Conservation (phyloP, 257 asterid species). For the Nicotiana sylvestris region DNA sequence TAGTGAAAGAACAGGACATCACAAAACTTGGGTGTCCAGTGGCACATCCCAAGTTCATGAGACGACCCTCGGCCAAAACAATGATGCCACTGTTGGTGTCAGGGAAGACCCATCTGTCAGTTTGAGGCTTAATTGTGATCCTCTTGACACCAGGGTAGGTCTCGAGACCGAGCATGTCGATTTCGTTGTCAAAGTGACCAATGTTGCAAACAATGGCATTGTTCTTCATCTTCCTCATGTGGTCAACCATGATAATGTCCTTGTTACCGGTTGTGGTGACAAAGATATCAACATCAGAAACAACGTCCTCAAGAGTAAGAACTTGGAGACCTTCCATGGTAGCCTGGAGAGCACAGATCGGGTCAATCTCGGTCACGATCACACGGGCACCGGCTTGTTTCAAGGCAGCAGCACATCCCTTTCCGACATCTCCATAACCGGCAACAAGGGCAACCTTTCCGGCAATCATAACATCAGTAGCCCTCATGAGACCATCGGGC, state of each 20-base stretch:
- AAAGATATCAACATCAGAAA: constrained; percentile 51
- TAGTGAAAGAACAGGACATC: constrained; percentile 59
- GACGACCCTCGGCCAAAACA: constrained; percentile 56
- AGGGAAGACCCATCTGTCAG: constrained; percentile 56
- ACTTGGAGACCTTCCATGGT: constrained; percentile 62
- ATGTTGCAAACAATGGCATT: constrained; percentile 69
- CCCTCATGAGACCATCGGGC: constrained; percentile 61
- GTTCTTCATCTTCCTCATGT: constrained; percentile 64
- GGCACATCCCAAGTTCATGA: constrained; percentile 69
- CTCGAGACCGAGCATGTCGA: constrained; percentile 57
- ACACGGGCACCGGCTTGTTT: constrained; percentile 63
- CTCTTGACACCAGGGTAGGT: constrained; percentile 52
- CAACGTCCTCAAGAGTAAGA: constrained; percentile 49
- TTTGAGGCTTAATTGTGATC: constrained; percentile 55
- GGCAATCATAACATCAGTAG: constrained; percentile 64
- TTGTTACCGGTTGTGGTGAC: constrained; percentile 69
- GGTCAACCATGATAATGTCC: constrained; percentile 53
- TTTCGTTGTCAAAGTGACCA: constrained; percentile 63
- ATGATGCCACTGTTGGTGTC: constrained; percentile 41
- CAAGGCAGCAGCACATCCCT: constrained; percentile 62
- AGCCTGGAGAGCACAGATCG: constrained; percentile 64
- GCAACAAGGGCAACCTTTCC: constrained; percentile 51
- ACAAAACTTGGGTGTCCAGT: constrained; percentile 67
- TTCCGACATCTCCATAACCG: constrained; percentile 61
- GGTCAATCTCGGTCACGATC: constrained; percentile 57